These are phyloP conservation scores for Penicillium olsonii DNA, from an alignment of 2,329 filamentous ascomycete species.

Conservation along the genomic window DNA sequence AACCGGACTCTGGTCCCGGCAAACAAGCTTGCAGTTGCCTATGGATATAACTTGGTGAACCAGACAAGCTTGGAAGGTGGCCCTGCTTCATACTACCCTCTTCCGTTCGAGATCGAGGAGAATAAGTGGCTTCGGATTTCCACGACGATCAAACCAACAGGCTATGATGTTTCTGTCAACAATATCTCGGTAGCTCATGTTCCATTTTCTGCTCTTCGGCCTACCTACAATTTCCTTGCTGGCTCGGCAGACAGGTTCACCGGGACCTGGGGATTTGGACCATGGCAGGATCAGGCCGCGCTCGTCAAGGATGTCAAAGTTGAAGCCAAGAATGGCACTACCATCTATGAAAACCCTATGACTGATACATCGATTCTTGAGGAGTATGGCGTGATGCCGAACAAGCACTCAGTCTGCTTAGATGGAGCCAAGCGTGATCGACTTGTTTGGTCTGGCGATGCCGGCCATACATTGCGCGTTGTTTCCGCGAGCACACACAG, in stretches of 20 bases:
- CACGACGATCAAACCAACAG: conserved; percentile 12
- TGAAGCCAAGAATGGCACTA: neutral
- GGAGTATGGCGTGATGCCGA: conserved; percentile 8
- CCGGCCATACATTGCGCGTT: conserved; percentile 30
- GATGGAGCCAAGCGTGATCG: conserved; percentile 41
- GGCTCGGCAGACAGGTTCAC: neutral
- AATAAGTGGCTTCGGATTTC: conserved; percentile 21
- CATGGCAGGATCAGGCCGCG: conserved; percentile 5
- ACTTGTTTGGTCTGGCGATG: conserved; percentile 60
- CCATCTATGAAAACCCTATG: conserved; percentile 7
- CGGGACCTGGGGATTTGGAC: conserved; percentile 12
- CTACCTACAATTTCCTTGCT: neutral
- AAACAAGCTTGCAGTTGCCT: conserved; percentile 5
- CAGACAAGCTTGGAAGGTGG: conserved; percentile 6
- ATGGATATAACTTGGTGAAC: conserved; percentile 9
- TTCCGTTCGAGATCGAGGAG: conserved; percentile 3
- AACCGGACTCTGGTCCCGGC: conserved; percentile 4
- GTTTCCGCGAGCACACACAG: conserved; percentile 7
- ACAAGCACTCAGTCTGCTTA: conserved; percentile 22
- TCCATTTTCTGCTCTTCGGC: neutral
- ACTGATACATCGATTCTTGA: conserved; percentile 4
- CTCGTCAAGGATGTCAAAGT: conserved; percentile 5
- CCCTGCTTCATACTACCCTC: neutral
- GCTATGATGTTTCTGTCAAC: conserved; percentile 12
- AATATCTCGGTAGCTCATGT: conserved; percentile 1